phyloP scores from a whole-genome alignment of 164 flowering plant genomes.

The Malania oleifera region DNA sequence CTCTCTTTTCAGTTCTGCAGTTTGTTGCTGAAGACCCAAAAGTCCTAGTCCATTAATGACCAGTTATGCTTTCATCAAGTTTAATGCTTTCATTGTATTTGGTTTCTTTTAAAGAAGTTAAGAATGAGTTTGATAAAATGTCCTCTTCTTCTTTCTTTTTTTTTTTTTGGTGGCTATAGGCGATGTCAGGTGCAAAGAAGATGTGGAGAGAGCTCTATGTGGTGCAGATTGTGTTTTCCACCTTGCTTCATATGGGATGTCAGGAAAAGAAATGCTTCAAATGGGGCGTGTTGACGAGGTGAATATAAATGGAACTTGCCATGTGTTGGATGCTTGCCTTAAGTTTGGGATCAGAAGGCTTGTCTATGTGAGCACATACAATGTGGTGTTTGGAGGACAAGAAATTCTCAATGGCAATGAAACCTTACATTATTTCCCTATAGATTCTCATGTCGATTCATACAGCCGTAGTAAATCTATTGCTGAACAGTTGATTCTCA shows the following conservation, averaged over 20 bases:
- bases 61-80: too few relatives aligned
- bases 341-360: constrained; percentile 69
- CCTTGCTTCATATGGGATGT: constrained; percentile 91
- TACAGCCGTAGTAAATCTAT: constrained; percentile 78
- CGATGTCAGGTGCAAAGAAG: constrained; percentile 50
- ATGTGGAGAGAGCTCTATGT: constrained; percentile 65
- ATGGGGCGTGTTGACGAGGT: constrained; percentile 74
- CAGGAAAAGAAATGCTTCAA: constrained; percentile 96
- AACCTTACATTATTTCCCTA: constrained; percentile 63
- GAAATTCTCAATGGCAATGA: constrained; percentile 87
- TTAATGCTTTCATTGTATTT: too few relatives aligned
- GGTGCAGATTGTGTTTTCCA: constrained; percentile 96
- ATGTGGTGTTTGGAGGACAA: constrained; percentile 83
- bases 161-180: constrained; percentile 34
- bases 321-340: constrained; percentile 67
- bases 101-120: too few relatives aligned
- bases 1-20: too few relatives aligned
- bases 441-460: constrained; percentile 75
- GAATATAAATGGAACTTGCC: constrained; percentile 80
- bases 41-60: too few relatives aligned
- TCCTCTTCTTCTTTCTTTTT: background rate
- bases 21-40: too few relatives aligned
- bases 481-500: constrained; percentile 89
- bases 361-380: constrained; percentile 82
- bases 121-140: too few relatives aligned